Conservation (phyloP, 2,329 filamentous ascomycete genomes). For the Grosmannia serpens region DNA sequence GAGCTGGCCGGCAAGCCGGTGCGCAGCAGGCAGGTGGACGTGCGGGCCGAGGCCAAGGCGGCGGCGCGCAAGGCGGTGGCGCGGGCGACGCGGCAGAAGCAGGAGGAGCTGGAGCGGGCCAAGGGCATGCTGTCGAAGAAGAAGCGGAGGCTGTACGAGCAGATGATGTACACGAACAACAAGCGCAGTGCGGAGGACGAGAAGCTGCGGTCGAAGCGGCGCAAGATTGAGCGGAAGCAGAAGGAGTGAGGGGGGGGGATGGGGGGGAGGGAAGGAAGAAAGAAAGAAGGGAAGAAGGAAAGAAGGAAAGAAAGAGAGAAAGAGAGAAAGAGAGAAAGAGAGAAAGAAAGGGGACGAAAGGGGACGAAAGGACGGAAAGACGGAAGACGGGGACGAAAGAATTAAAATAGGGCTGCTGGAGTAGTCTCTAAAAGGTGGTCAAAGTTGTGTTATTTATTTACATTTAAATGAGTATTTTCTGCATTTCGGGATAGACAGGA, state of each 20-base stretch:
- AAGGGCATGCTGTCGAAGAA: constrained; percentile 98
- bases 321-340: background rate
- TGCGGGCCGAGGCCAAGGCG: constrained; percentile 50
- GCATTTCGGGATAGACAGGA: no score
- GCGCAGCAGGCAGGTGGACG: constrained; percentile 26
- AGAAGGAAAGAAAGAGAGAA: background rate
- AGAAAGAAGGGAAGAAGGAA: background rate
- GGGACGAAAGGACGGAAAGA: background rate
- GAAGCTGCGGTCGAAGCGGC: constrained; percentile 76
- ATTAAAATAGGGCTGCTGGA: no score
- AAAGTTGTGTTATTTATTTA: no score
- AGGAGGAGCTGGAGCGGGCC: constrained; percentile 79
- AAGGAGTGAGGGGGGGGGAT: constrained; percentile 21
- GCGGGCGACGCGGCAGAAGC: constrained; percentile 62
- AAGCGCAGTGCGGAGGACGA: constrained; percentile 86
- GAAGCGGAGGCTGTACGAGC: constrained; percentile 94
- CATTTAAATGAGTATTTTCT: no score
- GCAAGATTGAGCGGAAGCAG: constrained; percentile 67
- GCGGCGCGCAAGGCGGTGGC: constrained; percentile 58
- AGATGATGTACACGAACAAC: constrained; percentile 93
- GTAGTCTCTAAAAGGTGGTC: no score
- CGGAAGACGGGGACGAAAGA: background rate
- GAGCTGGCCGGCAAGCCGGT: constrained; percentile 65
- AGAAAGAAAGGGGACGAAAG: background rate
- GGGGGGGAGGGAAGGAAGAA: background rate